phyloP scores from a whole-genome alignment of 2,329 filamentous ascomycete genomes.

The Neonectria neomacrospora region DNA sequence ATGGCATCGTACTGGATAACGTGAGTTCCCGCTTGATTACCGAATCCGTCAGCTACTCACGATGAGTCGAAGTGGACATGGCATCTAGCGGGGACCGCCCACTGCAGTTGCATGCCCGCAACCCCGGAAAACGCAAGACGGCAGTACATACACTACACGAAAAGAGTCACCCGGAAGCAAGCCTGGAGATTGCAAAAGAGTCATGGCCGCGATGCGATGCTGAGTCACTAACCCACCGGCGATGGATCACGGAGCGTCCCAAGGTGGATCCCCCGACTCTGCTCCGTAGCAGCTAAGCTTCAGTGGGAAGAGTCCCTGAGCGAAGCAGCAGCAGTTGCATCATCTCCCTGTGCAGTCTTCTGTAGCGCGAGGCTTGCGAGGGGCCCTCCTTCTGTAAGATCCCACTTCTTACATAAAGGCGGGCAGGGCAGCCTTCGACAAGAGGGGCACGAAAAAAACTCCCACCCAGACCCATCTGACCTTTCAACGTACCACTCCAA shows the following conservation, averaged over 20 bases:
- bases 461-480: conserved; percentile 30
- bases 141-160: background rate
- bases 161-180: background rate
- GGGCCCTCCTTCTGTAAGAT: background rate
- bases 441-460: conserved; percentile 37
- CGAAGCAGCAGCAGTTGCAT: conserved; percentile 7
- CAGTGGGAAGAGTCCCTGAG: conserved; percentile 13
- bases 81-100: conserved; percentile 4
- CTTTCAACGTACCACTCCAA: conserved; percentile 12
- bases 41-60: conserved; percentile 32
- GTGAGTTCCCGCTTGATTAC: conserved; percentile 21
- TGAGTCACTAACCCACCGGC: conserved; percentile 16
- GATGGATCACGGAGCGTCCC: background rate
- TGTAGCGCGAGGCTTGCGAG: conserved; percentile 9
- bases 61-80: conserved; percentile 38
- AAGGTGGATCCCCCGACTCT: conserved; percentile 7
- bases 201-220: conserved; percentile 14
- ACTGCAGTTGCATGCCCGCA: background rate
- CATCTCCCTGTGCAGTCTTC: background rate
- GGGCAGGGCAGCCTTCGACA: conserved; percentile 34
- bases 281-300: conserved; percentile 13
- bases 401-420: conserved; percentile 40
- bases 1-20: background rate
- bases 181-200: conserved; percentile 6
- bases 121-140: background rate